phyloP scores from a whole-genome alignment of 345 rosid species.

The Camelina laxa region DNA sequence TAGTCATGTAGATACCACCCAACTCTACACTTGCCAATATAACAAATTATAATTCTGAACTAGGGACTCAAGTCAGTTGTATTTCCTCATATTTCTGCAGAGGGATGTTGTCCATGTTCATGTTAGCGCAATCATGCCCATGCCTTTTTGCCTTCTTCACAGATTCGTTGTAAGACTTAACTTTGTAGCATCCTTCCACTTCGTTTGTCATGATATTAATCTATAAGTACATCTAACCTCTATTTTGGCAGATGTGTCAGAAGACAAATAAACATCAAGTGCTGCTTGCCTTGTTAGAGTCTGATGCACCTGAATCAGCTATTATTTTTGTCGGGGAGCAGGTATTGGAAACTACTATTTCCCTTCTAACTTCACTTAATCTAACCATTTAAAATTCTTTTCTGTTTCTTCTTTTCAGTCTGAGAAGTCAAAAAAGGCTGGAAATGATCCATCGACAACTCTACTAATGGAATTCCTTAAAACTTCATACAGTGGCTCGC shows the following conservation, averaged over 20 bases:
- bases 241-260: conserved; percentile 57
- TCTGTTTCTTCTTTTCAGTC: conserved; percentile 54
- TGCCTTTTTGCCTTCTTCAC: conserved; percentile 76
- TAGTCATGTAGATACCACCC: not conserved
- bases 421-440: conserved; percentile 89
- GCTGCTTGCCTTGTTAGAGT: conserved; percentile 60
- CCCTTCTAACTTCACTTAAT: conserved; percentile 18
- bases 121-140: conserved; percentile 69
- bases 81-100: conserved; percentile 49
- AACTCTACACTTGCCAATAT: not conserved
- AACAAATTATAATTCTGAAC: conserved; percentile 17
- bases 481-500: conserved; percentile 56
- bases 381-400: conserved; percentile 22
- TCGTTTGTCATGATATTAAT: conserved; percentile 12
- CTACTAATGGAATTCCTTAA: conserved; percentile 66
- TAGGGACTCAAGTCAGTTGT: conserved; percentile 18
- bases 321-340: conserved; percentile 87
- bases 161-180: conserved; percentile 63
- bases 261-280: conserved; percentile 57
- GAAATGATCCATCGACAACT: conserved; percentile 67
- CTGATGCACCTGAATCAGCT: conserved; percentile 69
- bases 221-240: conserved; percentile 18
- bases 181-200: not conserved
- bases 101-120: conserved; percentile 74
- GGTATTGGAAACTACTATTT: conserved; percentile 51